Evolutionary conservation across 2,329 filamentous ascomycete species (phyloP).

Genomic region (Paecilomyces variotii): DNA sequence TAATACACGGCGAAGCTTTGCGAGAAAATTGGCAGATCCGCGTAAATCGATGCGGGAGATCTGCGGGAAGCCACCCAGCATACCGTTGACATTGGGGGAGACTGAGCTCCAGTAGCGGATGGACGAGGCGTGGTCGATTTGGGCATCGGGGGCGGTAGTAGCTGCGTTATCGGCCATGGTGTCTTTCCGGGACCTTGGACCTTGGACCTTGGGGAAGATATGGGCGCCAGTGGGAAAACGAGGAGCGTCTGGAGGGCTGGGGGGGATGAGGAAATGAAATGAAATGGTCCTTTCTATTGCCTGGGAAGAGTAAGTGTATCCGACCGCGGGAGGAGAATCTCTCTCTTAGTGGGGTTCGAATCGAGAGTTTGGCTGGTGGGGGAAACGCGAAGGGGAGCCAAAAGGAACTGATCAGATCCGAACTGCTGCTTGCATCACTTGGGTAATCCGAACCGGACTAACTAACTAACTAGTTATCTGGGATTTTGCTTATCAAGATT

Average conservation of each 20-base stretch:
- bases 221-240: not conserved
- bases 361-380: not conserved
- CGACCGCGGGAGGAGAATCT: slow-evolving; percentile 14
- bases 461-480: not conserved
- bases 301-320: slow-evolving; percentile 26
- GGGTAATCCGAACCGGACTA: not conserved
- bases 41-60: slow-evolving; percentile 64
- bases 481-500: slow-evolving; percentile 4
- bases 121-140: slow-evolving; percentile 19
- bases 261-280: not conserved
- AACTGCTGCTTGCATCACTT: not conserved
- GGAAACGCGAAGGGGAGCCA: not conserved
- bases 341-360: slow-evolving; percentile 5
- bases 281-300: slow-evolving; percentile 5
- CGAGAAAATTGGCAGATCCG: slow-evolving; percentile 61
- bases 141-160: slow-evolving; percentile 15
- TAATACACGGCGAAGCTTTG: slow-evolving; percentile 48
- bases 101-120: slow-evolving; percentile 31
- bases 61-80: slow-evolving; percentile 64
- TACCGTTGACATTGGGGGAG: slow-evolving; percentile 49
- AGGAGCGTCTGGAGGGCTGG: not conserved
- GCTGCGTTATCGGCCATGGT: slow-evolving; percentile 1
- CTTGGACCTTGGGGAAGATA: not conserved
- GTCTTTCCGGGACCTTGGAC: not conserved
- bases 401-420: not conserved